A percentile compares a stretch with the other conserved stretches of the same genome.
Evolutionary conservation across 2,329 filamentous ascomycete genomes (phyloP).

Genomic region (Lomentospora prolificans): DNA sequence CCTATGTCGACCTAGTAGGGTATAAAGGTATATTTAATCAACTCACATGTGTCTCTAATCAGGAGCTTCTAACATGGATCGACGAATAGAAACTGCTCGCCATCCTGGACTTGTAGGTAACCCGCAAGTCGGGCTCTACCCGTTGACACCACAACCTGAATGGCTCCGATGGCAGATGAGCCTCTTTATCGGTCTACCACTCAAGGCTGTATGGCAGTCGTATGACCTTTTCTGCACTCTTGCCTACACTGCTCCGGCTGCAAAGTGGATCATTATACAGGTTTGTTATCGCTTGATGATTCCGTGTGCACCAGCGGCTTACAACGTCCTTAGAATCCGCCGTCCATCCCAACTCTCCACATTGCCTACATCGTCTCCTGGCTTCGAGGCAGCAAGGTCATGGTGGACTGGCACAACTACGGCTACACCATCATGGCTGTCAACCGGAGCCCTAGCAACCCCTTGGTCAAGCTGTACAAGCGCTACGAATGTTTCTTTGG

Average conservation of each 20-base stretch:
- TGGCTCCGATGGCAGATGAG: constrained; percentile 44
- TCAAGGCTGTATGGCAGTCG: constrained; percentile 24
- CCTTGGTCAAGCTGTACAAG: constrained; percentile 67
- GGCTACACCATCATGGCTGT: constrained; percentile 82
- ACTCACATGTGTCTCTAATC: too few species aligned
- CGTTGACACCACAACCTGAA: constrained; percentile 58
- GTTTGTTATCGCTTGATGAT: constrained; percentile 25
- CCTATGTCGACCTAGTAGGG: constrained; percentile 74
- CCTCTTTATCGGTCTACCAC: constrained; percentile 9
- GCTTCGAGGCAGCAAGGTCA: constrained; percentile 67
- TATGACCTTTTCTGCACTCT: constrained; percentile 61
- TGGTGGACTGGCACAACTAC: constrained; percentile 99
- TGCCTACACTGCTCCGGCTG: constrained; percentile 62
- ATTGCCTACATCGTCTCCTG: constrained; percentile 64
- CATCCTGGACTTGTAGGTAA: constrained; percentile 67
- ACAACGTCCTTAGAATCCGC: constrained; percentile 59
- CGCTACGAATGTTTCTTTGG: constrained; percentile 69
- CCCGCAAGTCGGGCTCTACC: constrained; percentile 58
- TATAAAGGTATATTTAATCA: constrained; percentile 75
- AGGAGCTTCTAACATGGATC: too few species aligned
- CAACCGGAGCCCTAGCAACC: constrained; percentile 48
- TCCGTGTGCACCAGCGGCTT: background rate
- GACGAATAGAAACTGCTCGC: constrained; percentile 70
- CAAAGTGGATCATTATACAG: constrained; percentile 79
- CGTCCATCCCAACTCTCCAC: constrained; percentile 82